Evolutionary conservation across 2,329 filamentous ascomycete genomes (phyloP).

Genomic region (Fusarium udum): DNA sequence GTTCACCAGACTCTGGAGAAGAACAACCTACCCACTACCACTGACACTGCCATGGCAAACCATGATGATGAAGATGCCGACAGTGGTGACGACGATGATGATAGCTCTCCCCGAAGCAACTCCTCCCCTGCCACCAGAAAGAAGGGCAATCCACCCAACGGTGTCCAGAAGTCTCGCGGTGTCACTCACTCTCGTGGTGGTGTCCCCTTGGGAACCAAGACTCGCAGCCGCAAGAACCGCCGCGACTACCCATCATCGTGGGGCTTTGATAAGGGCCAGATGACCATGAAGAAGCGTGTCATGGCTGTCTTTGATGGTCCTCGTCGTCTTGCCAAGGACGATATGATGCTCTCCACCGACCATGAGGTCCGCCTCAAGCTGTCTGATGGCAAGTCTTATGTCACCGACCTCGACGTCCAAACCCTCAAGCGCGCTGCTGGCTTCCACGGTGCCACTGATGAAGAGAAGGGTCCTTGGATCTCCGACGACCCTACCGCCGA

Average conservation of each 20-base stretch:
- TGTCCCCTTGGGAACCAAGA: constrained; percentile 65
- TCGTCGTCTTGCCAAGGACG: constrained; percentile 92
- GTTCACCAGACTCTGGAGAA: constrained; percentile 71
- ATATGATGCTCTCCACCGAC: constrained; percentile 97
- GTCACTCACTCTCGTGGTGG: constrained; percentile 82
- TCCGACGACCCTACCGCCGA: constrained; percentile 74
- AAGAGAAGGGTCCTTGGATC: constrained; percentile 88
- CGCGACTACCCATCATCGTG: constrained; percentile 94
- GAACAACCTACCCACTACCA: constrained; percentile 64
- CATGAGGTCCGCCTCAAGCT: constrained; percentile 91
- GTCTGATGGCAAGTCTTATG: constrained; percentile 78
- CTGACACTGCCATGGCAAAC: constrained; percentile 49
- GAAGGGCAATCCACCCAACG: constrained; percentile 65
- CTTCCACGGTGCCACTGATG: constrained; percentile 79
- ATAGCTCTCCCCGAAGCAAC: constrained; percentile 58
- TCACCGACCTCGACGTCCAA: constrained; percentile 93
- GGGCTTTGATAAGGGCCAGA: constrained; percentile 91
- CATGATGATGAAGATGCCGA: constrained; percentile 65
- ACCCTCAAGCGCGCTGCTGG: constrained; percentile 89
- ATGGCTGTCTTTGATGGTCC: constrained; percentile 91
- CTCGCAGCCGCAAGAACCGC: constrained; percentile 84
- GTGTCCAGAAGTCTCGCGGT: constrained; percentile 73
- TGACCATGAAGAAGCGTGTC: constrained; percentile 98
- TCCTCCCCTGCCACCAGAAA: constrained; percentile 57
- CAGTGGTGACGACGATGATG: constrained; percentile 64